phyloP scores from a whole-genome alignment of 352 stramenopile genomes.

The Detonula confervacea region DNA sequence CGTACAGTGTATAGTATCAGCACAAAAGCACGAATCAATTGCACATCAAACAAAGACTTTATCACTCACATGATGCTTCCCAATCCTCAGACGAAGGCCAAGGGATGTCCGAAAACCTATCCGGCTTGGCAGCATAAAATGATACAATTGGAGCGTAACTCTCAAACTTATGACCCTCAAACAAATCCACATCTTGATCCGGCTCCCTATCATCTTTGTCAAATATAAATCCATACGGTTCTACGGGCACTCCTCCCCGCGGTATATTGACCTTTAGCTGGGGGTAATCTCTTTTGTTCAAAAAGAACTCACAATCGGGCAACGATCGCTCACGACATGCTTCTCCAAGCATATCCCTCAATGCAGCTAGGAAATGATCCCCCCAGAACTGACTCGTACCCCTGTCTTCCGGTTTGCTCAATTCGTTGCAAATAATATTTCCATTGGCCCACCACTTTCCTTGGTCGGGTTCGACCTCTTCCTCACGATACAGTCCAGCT shows the following conservation, averaged over 20 bases:
- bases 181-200: constrained; percentile 92
- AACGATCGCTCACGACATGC: constrained; percentile 93
- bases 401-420: constrained; percentile 89
- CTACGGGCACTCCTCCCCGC: constrained; percentile 82
- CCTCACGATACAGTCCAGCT: constrained; percentile 78
- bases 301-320: constrained; percentile 99
- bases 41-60: constrained; percentile 35
- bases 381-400: constrained; percentile 95
- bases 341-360: constrained; percentile 97
- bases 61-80: constrained; percentile 79
- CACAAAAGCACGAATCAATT: constrained; percentile 17
- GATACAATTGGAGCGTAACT: constrained; percentile 97
- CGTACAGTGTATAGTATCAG: background rate
- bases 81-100: constrained; percentile 93
- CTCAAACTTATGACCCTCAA: constrained; percentile 89
- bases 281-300: constrained; percentile 99
- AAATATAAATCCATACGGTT: constrained; percentile 99
- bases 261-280: constrained; percentile 97
- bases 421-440: constrained; percentile 97
- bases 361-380: constrained; percentile 95
- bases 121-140: constrained; percentile 92
- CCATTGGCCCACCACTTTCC: constrained; percentile 99
- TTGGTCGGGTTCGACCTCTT: constrained; percentile 85
- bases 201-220: constrained; percentile 95
- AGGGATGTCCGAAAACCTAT: constrained; percentile 95